Evolutionary conservation across 139 green algal genomes (phyloP).

Genomic region (Tetratostichococcus sp.): DNA sequence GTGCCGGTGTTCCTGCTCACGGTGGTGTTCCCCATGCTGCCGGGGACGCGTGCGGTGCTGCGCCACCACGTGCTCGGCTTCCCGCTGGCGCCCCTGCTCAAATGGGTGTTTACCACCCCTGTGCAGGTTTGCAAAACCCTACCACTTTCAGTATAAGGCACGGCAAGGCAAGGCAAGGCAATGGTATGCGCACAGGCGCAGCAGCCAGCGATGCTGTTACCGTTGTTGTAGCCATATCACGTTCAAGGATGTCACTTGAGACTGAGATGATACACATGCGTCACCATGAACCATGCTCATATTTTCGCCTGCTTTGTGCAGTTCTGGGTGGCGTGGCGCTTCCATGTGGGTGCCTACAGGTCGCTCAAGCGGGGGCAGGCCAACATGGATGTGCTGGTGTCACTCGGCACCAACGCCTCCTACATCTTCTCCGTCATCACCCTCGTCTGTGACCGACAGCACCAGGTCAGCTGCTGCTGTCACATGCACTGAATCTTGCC

Average conservation of each 20-base stretch:
- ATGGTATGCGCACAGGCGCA: too few species aligned
- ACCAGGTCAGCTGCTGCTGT: neutral
- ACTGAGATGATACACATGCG: too few species aligned
- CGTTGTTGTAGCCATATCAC: too few species aligned
- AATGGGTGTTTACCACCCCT: constrained; percentile 80
- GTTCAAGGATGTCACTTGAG: too few species aligned
- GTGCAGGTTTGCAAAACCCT: constrained; percentile 65
- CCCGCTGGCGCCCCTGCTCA: constrained; percentile 69
- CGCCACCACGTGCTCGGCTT: constrained; percentile 55
- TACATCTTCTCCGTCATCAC: constrained; percentile 89
- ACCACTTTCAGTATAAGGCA: too few species aligned
- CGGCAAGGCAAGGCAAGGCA: too few species aligned
- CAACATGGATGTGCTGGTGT: constrained; percentile 99
- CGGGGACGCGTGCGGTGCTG: constrained; percentile 15
- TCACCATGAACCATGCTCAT: too few species aligned
- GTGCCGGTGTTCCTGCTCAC: constrained; percentile 85
- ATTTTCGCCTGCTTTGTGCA: constrained; percentile 39
- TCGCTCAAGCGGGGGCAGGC: constrained; percentile 41
- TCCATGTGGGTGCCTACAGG: constrained; percentile 82
- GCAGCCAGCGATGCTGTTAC: too few species aligned
- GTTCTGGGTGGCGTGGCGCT: constrained; percentile 89
- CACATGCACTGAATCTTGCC: neutral
- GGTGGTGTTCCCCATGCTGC: constrained; percentile 79
- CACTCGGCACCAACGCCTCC: constrained; percentile 86
- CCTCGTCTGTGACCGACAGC: constrained; percentile 66